These are phyloP conservation scores for Blastobotrys mokoenaii DNA, from an alignment of 805 yeast species.

Conservation along the genomic window DNA sequence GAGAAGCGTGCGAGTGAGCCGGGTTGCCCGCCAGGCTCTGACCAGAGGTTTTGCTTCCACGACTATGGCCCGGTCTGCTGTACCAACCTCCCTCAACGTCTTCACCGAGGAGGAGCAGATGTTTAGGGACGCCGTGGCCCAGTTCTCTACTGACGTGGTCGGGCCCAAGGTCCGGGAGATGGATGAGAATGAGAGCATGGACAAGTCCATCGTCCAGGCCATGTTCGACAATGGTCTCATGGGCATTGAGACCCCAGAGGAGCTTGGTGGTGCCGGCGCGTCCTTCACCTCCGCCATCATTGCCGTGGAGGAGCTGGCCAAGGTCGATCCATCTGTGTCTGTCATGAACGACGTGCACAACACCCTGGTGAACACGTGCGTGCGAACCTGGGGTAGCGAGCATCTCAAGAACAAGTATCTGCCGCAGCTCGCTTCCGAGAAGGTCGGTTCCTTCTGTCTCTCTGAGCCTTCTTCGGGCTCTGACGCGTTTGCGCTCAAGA, in stretches of 20 bases:
- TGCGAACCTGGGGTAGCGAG: conserved; percentile 33
- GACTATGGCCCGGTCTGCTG: not conserved
- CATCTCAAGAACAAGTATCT: conserved; percentile 31
- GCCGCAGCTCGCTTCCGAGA: conserved; percentile 30
- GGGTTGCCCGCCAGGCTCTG: too few relatives aligned
- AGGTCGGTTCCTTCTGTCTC: conserved; percentile 33
- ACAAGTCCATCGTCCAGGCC: conserved; percentile 23
- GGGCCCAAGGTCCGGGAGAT: conserved; percentile 33
- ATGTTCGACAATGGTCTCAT: conserved; percentile 35
- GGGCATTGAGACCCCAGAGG: conserved; percentile 42
- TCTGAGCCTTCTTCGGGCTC: conserved; percentile 36
- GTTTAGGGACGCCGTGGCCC: conserved; percentile 34
- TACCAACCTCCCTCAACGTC: conserved; percentile 20
- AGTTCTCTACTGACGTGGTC: conserved; percentile 33
- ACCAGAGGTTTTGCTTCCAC: not conserved
- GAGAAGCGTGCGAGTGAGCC: too few relatives aligned
- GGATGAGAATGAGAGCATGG: conserved; percentile 33
- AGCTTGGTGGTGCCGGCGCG: conserved; percentile 39
- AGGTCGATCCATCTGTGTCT: conserved; percentile 35
- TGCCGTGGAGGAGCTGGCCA: conserved; percentile 38
- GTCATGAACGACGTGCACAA: conserved; percentile 39
- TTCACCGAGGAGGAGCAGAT: conserved; percentile 36
- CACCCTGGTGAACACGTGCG: conserved; percentile 35
- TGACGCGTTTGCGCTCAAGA: conserved; percentile 36
- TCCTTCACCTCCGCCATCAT: conserved; percentile 36